phyloP scores from a whole-genome alignment of 768 basidiomycete genomes.

The Galerina marginata region DNA sequence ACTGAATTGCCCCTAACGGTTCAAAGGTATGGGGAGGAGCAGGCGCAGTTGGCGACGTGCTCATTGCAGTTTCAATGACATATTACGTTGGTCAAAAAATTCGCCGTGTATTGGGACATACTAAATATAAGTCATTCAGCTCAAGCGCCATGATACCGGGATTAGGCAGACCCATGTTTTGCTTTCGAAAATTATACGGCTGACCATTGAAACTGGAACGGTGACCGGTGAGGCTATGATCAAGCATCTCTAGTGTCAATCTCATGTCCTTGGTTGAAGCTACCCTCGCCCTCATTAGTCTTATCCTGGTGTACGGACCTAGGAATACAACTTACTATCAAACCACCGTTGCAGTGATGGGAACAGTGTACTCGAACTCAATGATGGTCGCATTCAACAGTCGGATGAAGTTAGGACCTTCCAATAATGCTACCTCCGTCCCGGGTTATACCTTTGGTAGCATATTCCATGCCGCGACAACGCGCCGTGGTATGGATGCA shows the following conservation, averaged over 20 bases:
- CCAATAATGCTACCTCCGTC: neutral
- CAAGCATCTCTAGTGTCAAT: neutral
- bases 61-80: slow-evolving; percentile 19
- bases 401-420: slow-evolving; percentile 5
- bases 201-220: slow-evolving; percentile 8
- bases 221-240: slow-evolving; percentile 13
- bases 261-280: neutral
- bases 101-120: neutral
- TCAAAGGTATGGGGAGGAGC: slow-evolving; percentile 20
- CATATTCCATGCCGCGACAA: neutral
- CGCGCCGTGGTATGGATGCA: neutral
- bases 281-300: slow-evolving; percentile 11
- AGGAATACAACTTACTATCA: slow-evolving; percentile 14
- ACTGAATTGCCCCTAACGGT: neutral
- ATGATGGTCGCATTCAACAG: slow-evolving; percentile 22
- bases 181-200: slow-evolving; percentile 11
- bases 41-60: slow-evolving; percentile 17
- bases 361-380: slow-evolving; percentile 18
- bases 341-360: slow-evolving; percentile 11
- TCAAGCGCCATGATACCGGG: slow-evolving; percentile 3
- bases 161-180: slow-evolving; percentile 7
- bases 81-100: slow-evolving; percentile 16
- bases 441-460: neutral
- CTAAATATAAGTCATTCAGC: neutral
- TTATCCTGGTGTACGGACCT: slow-evolving; percentile 13